Percentiles rank a stretch among this genome's conserved stretches.
Conservation (phyloP, 768 basidiomycete species). For the Termitomyces heimii region DNA sequence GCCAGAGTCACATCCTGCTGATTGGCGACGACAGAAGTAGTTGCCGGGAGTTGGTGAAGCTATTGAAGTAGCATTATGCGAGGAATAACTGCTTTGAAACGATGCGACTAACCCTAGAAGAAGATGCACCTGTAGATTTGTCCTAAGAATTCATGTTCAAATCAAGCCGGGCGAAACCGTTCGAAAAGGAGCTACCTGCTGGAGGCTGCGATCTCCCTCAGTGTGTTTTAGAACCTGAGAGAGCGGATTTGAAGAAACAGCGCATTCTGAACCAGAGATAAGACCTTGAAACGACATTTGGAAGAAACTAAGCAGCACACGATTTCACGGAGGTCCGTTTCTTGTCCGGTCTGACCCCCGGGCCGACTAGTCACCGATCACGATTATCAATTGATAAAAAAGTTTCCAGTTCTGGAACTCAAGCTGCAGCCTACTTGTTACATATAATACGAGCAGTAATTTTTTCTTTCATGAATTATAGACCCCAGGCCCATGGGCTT, state of each 20-base stretch:
- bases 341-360: neutral
- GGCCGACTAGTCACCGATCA: slow-evolving; percentile 5
- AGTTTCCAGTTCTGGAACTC: too few relatives aligned
- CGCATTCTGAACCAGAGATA: slow-evolving; percentile 88
- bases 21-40: slow-evolving; percentile 39
- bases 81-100: slow-evolving; percentile 1
- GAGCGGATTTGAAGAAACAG: slow-evolving; percentile 76
- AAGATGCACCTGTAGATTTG: slow-evolving; percentile 66
- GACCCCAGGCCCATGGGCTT: slow-evolving; percentile 8
- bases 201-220: slow-evolving; percentile 82
- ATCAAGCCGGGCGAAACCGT: neutral
- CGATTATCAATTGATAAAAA: neutral
- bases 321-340: neutral
- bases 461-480: neutral
- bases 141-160: slow-evolving; percentile 41
- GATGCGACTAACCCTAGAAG: slow-evolving; percentile 47
- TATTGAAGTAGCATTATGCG: slow-evolving; percentile 18
- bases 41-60: slow-evolving; percentile 73
- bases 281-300: slow-evolving; percentile 73
- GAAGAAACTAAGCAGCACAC: neutral
- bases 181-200: slow-evolving; percentile 51
- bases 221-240: slow-evolving; percentile 87
- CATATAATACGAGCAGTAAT: neutral
- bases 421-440: neutral
- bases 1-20: slow-evolving; percentile 71